Conservation (phyloP, 2,329 filamentous ascomycete genomes). For the Paecilomyces niveus region DNA sequence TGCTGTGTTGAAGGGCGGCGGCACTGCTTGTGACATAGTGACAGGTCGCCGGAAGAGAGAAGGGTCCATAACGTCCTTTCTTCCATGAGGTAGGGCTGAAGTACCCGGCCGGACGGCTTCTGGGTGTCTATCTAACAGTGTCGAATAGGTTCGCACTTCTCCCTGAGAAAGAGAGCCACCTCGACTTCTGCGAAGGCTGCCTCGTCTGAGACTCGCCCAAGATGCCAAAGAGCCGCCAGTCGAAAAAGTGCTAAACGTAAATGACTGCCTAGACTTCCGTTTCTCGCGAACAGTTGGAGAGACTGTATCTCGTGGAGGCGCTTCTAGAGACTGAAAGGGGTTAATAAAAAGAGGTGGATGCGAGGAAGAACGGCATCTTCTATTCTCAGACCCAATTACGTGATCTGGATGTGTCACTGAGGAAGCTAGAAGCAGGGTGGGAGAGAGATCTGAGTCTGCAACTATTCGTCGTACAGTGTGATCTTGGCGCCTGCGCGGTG, state of each 20-base stretch:
- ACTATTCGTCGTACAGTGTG: constrained; percentile 37
- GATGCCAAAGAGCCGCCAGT: constrained; percentile 29
- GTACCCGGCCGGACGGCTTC: neutral
- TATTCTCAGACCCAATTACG: constrained; percentile 17
- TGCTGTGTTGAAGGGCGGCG: neutral
- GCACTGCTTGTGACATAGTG: constrained; percentile 20
- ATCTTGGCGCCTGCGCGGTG: constrained; percentile 20
- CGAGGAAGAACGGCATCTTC: constrained; percentile 13
- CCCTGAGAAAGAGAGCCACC: constrained; percentile 6
- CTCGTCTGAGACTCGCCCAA: constrained; percentile 28
- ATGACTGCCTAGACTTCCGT: constrained; percentile 36
- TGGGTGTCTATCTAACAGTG: constrained; percentile 17
- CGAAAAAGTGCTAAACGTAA: constrained; percentile 42
- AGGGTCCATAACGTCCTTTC: constrained; percentile 35
- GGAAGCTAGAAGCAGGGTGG: constrained; percentile 44
- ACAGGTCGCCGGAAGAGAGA: constrained; percentile 29
- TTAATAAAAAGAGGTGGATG: constrained; percentile 23
- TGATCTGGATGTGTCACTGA: constrained; percentile 20
- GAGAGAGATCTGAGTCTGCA: constrained; percentile 36
- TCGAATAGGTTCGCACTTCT: constrained; percentile 13
- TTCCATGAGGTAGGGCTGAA: constrained; percentile 17
- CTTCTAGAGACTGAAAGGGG: constrained; percentile 19
- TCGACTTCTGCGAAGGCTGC: constrained; percentile 22
- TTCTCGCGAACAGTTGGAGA: constrained; percentile 1
- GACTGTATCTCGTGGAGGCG: neutral